Base-by-base conservation (phyloP, 306 rosid genomes). In the Vigna mungo region DNA sequence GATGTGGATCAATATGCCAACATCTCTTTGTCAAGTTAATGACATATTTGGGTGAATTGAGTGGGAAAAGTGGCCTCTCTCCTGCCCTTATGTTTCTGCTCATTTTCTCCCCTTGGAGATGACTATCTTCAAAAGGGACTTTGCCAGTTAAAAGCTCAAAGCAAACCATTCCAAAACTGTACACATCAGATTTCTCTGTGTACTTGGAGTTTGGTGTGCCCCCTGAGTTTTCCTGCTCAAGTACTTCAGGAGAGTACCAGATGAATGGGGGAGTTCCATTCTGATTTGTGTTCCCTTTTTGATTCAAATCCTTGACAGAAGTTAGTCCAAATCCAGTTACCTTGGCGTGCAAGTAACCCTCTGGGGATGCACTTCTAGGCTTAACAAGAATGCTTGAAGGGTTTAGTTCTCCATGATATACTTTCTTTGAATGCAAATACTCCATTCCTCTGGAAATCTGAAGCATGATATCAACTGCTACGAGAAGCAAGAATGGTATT, bases 141-240 rank as follows among this genome's bases (percentile, higher is more conserved):
- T 95, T 89, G 34, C 98, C 97, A 0, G 97, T 92, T 53, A 92
- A 80, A 76, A 95, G 89, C 77, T 95, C 96, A 78, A 95, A 90
- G 92, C 97, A 95, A 79, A 92, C 90, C 98, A 95, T 95, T 75
- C 88, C 97, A 30, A 92, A 95, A 77, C 98, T 92, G 76, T 95
- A 95, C 49, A 95, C 91, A 73, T 95, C 97, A 4, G 96, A 78
- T 75, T 95, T 95, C 77, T 95, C 96, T 6, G 88, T 79, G 79
- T 83, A 81, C 90, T 86, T 95, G 10, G 72, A 76, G 49, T 62
- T 78, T 46, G 78, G 56, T 0, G 78, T 63, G 67, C 60, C 78
- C 69, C 86, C 89, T 1, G 73, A 75, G 3, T 85, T 90, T 61
- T 92, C 95, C 76, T 87, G 96, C 84, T 89, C 97, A 81, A 92